These are phyloP conservation scores for Suillus subluteus DNA, from an alignment of 768 basidiomycete species.

Conservation along the genomic window DNA sequence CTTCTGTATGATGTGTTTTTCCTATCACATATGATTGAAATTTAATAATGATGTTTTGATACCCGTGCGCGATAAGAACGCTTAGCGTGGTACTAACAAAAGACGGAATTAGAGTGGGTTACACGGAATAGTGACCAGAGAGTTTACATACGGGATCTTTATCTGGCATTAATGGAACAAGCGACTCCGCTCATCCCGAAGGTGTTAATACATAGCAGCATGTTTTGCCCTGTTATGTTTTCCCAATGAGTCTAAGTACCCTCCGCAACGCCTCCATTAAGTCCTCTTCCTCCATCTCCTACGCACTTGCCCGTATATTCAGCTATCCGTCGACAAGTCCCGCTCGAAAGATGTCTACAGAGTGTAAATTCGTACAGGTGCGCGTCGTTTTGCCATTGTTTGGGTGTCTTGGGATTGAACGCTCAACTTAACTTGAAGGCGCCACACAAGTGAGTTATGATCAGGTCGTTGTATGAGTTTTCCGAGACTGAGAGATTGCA, in stretches of 20 bases:
- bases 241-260: constrained; percentile 11
- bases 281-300: constrained; percentile 1
- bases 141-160: neutral
- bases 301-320: constrained; percentile 6
- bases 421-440: constrained; percentile 32
- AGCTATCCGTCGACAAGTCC: neutral
- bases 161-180: neutral
- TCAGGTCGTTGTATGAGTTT: constrained; percentile 7
- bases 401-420: neutral
- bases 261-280: constrained; percentile 18
- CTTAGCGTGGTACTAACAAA: neutral
- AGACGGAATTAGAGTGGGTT: constrained; percentile 20
- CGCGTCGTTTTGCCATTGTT: neutral
- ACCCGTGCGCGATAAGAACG: neutral
- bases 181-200: constrained; percentile 10
- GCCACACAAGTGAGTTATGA: constrained; percentile 50
- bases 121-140: neutral
- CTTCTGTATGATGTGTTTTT: neutral
- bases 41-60: neutral
- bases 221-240: constrained; percentile 22
- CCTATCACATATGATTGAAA: neutral
- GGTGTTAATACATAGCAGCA: constrained; percentile 15
- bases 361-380: constrained; percentile 28
- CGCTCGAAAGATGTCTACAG: constrained; percentile 21
- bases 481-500: constrained; percentile 27